A percentile compares a stretch with the other conserved stretches of the same genome.
Conservation (phyloP, 1,139 yeast genomes). For the Pneumocystis murina region DNA sequence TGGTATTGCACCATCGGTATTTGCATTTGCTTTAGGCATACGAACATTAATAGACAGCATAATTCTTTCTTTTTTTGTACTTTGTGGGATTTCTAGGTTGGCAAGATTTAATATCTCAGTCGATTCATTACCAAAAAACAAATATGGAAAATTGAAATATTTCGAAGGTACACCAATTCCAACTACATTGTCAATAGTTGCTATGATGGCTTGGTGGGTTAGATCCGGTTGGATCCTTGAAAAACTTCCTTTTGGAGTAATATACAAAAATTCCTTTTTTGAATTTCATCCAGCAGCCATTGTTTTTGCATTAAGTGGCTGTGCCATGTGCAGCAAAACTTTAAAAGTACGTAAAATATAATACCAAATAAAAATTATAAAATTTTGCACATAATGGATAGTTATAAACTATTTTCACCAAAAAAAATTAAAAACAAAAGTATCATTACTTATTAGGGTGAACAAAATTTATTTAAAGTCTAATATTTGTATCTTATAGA, state of each 20-base stretch:
- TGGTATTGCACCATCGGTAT: conserved; percentile 39
- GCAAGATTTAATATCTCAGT: conserved; percentile 94
- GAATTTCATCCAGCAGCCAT: conserved; percentile 63
- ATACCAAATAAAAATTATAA: conserved; percentile 5
- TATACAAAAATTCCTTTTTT: conserved; percentile 37
- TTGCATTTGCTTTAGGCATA: conserved; percentile 83
- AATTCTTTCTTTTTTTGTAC: conserved; percentile 65
- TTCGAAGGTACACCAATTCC: conserved; percentile 97
- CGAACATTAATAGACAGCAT: conserved; percentile 69
- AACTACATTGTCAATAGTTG: conserved; percentile 61
- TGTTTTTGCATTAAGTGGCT: conserved; percentile 64
- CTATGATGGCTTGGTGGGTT: conserved; percentile 47
- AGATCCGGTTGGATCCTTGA: conserved; percentile 31
- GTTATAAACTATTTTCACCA: background rate
- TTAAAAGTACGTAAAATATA: conserved; percentile 80
- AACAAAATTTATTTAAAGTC: background rate
- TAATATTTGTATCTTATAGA: background rate
- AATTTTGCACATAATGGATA: background rate
- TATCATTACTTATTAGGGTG: background rate
- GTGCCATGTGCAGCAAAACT: conserved; percentile 82
- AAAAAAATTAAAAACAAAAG: background rate
- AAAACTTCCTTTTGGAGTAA: conserved; percentile 49
- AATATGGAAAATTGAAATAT: conserved; percentile 58
- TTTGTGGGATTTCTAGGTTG: conserved; percentile 83
- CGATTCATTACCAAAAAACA: conserved; percentile 80